Percentiles rank a stretch among this genome's conserved stretches.
Conservation (phyloP, 805 yeast species). For the Pichia californica region DNA sequence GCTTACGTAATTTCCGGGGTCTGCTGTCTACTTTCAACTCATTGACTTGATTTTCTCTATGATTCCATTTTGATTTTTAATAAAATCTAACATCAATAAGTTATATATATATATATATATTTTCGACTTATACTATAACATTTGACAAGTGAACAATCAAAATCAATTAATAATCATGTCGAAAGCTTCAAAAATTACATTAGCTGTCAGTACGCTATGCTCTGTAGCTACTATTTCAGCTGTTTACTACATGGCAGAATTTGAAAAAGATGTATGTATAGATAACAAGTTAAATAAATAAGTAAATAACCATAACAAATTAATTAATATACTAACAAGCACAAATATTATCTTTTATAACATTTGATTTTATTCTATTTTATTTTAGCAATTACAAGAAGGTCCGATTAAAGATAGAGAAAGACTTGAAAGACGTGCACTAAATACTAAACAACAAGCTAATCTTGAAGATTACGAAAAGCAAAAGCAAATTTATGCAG, state of each 20-base stretch:
- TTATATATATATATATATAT: neutral
- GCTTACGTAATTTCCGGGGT: too few species aligned
- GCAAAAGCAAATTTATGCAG: slow-evolving; percentile 53
- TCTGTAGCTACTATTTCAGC: slow-evolving; percentile 58
- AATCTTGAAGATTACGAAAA: slow-evolving; percentile 62
- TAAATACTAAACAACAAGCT: slow-evolving; percentile 36
- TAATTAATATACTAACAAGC: slow-evolving; percentile 2
- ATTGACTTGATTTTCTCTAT: too few species aligned
- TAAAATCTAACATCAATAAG: too few species aligned
- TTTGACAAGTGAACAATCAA: too few species aligned
- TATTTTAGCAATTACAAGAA: slow-evolving; percentile 52
- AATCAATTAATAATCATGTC: slow-evolving; percentile 55
- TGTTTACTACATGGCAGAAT: slow-evolving; percentile 63
- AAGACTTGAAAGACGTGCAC: slow-evolving; percentile 43
- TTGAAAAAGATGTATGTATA: slow-evolving; percentile 53
- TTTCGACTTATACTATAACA: too few species aligned
- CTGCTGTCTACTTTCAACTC: too few species aligned
- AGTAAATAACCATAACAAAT: too few species aligned
- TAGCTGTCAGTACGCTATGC: slow-evolving; percentile 49
- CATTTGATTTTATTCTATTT: neutral
- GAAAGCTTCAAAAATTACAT: slow-evolving; percentile 69
- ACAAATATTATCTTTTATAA: neutral
- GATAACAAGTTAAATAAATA: too few species aligned
- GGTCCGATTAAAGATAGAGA: slow-evolving; percentile 84
- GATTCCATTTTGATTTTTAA: too few species aligned